Evolutionary conservation across 2,329 filamentous ascomycete genomes (phyloP).

Genomic region (Aureobasidium sp.): DNA sequence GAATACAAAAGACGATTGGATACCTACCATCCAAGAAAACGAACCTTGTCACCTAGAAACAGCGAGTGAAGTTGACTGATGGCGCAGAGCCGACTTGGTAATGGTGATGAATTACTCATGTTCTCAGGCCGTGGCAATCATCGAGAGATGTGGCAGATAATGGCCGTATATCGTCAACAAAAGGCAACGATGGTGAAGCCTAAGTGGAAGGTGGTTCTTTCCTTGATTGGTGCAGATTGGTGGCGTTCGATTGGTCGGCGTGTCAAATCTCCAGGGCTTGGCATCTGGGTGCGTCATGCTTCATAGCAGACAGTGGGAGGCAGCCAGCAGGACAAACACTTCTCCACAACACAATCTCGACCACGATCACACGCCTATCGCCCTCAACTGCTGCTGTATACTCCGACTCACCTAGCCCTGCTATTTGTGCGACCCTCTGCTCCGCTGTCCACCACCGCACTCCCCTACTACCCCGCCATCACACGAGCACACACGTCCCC

Average conservation of each 20-base stretch:
- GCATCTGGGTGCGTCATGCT: constrained; percentile 6
- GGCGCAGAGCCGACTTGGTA: constrained; percentile 46
- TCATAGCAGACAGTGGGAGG: not conserved
- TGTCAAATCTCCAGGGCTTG: not conserved
- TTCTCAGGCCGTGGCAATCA: too few species aligned
- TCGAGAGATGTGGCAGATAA: too few species aligned
- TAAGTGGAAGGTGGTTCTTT: not conserved
- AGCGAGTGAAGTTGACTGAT: constrained; percentile 39
- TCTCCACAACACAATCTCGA: constrained; percentile 2
- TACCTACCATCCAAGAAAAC: constrained; percentile 83
- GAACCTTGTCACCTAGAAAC: constrained; percentile 63
- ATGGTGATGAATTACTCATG: constrained; percentile 33
- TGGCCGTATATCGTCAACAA: not conserved
- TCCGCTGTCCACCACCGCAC: not conserved
- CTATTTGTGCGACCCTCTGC: not conserved
- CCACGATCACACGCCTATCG: not conserved
- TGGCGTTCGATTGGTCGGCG: not conserved
- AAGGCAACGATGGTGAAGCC: not conserved
- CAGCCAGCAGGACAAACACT: constrained; percentile 9
- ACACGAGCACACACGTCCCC: constrained; percentile 6
- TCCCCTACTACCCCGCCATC: not conserved
- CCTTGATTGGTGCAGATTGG: not conserved
- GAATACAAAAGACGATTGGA: constrained; percentile 1
- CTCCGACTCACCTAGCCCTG: not conserved
- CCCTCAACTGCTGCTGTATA: not conserved